Percentiles rank a stretch among this genome's conserved stretches.
Evolutionary conservation across 495 filamentous ascomycete species (phyloP).

Genomic region (Glonium stellatum): DNA sequence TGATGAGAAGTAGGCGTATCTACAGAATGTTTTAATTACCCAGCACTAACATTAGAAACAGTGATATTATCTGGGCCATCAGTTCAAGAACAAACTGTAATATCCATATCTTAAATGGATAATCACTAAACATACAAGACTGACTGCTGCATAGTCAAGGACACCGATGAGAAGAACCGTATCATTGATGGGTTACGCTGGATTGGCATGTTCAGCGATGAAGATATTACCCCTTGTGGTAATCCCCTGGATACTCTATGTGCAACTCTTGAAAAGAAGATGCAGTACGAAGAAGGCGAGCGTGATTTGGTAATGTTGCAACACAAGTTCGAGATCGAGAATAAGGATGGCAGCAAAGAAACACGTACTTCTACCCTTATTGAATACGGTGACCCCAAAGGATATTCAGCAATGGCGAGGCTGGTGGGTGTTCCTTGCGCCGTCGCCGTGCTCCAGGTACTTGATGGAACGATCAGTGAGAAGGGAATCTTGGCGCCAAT

Average conservation of each 20-base stretch:
- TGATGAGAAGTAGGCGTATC: conserved; percentile 34
- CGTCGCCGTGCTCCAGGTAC: conserved; percentile 55
- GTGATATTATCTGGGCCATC: conserved; percentile 66
- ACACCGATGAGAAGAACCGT: conserved; percentile 64
- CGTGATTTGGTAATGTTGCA: conserved; percentile 79
- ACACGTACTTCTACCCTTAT: conserved; percentile 71
- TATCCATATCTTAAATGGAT: too few relatives aligned
- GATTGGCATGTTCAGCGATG: conserved; percentile 81
- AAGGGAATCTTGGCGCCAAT: conserved; percentile 81
- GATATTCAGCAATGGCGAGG: conserved; percentile 89
- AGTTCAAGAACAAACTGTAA: conserved; percentile 53
- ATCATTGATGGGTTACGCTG: conserved; percentile 73
- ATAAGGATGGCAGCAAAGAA: conserved; percentile 67
- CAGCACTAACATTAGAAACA: too few relatives aligned
- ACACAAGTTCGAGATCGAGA: conserved; percentile 88
- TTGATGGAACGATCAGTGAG: conserved; percentile 70
- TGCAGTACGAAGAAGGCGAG: conserved; percentile 79
- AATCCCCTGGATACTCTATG: conserved; percentile 86
- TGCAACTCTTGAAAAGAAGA: conserved; percentile 83
- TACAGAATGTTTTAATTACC: too few relatives aligned
- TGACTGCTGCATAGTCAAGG: conserved; percentile 44
- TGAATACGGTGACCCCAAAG: conserved; percentile 75
- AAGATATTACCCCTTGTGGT: conserved; percentile 62
- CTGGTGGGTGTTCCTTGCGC: conserved; percentile 62
- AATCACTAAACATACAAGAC: too few relatives aligned